phyloP scores from a whole-genome alignment of 768 basidiomycete genomes.

The Russula vinacea region DNA sequence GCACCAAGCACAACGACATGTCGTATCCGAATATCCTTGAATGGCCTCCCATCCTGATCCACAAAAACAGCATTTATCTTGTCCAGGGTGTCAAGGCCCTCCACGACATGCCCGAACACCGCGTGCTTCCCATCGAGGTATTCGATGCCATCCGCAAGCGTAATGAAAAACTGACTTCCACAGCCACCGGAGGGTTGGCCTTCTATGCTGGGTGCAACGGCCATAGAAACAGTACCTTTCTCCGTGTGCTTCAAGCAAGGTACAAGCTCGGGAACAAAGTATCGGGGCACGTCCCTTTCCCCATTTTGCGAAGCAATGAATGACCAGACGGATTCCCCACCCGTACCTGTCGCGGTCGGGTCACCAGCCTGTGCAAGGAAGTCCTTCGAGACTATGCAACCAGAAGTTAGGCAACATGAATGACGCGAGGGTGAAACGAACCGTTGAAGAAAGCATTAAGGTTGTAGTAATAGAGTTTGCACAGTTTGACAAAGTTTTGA shows the following conservation, averaged over 20 bases:
- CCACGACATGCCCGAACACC: slow-evolving; percentile 94
- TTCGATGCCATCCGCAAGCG: slow-evolving; percentile 84
- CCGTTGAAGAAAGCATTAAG: slow-evolving; percentile 98
- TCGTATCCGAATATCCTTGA: slow-evolving; percentile 91
- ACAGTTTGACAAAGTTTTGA: slow-evolving; percentile 96
- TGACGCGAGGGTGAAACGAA: slow-evolving; percentile 35
- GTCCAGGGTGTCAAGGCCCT: slow-evolving; percentile 87
- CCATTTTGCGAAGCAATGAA: slow-evolving; percentile 52
- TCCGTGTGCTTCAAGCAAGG: slow-evolving; percentile 79
- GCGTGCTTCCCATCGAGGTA: slow-evolving; percentile 92
- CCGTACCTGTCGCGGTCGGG: slow-evolving; percentile 90
- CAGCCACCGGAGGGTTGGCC: slow-evolving; percentile 65
- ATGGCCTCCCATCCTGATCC: slow-evolving; percentile 83
- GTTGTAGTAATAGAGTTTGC: slow-evolving; percentile 97
- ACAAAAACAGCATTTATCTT: slow-evolving; percentile 90
- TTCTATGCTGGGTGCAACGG: slow-evolving; percentile 79
- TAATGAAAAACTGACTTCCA: slow-evolving; percentile 96
- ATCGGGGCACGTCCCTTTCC: slow-evolving; percentile 51
- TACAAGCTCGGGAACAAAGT: slow-evolving; percentile 81
- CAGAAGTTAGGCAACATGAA: not conserved
- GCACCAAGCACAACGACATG: slow-evolving; percentile 94
- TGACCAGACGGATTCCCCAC: slow-evolving; percentile 89
- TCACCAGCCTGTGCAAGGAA: slow-evolving; percentile 97
- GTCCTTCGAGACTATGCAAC: slow-evolving; percentile 82
- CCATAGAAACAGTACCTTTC: slow-evolving; percentile 96